Percentiles rank a stretch among this genome's conserved stretches.
These are phyloP conservation scores for Fusarium brachygibbosum DNA, from an alignment of 2,329 filamentous ascomycete species.

Conservation along the genomic window DNA sequence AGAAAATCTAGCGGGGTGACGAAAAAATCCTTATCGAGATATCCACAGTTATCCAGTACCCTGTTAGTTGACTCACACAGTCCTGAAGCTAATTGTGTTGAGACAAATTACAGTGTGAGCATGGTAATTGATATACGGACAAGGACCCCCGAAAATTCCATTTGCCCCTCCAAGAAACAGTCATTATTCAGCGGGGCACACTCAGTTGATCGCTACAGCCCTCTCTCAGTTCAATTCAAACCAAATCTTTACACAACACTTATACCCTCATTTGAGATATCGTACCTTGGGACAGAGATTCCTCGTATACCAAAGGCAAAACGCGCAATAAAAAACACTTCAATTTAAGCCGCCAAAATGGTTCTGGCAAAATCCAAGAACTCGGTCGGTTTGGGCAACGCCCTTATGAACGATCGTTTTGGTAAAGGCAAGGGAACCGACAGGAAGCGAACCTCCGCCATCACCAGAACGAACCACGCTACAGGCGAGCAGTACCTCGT, in stretches of 20 bases:
- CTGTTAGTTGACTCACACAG: constrained; percentile 49
- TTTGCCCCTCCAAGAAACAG: constrained; percentile 64
- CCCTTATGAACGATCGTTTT: constrained; percentile 98
- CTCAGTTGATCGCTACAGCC: constrained; percentile 37
- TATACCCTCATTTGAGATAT: constrained; percentile 23
- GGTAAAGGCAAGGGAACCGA: constrained; percentile 90
- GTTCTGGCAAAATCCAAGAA: constrained; percentile 90
- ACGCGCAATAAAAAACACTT: constrained; percentile 5
- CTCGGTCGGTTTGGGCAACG: constrained; percentile 92
- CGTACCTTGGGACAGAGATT: constrained; percentile 31
- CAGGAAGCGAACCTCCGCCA: constrained; percentile 75
- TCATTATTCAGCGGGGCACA: constrained; percentile 57
- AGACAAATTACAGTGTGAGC: constrained; percentile 49
- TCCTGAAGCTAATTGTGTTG: constrained; percentile 2
- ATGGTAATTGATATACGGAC: constrained; percentile 14
- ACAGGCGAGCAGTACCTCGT: constrained; percentile 93
- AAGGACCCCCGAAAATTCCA: constrained; percentile 51
- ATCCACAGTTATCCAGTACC: constrained; percentile 47
- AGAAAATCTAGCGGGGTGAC: constrained; percentile 52
- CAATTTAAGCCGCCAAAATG: constrained; percentile 59
- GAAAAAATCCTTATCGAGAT: constrained; percentile 51
- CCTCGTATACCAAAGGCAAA: constrained; percentile 22
- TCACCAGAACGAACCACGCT: constrained; percentile 78
- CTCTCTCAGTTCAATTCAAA: constrained; percentile 38
- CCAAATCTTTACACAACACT: constrained; percentile 36